A percentile compares a stretch with the other conserved stretches of the same genome.
Conservation (phyloP, 2,329 filamentous ascomycete genomes). For the Stylonectria norvegica region DNA sequence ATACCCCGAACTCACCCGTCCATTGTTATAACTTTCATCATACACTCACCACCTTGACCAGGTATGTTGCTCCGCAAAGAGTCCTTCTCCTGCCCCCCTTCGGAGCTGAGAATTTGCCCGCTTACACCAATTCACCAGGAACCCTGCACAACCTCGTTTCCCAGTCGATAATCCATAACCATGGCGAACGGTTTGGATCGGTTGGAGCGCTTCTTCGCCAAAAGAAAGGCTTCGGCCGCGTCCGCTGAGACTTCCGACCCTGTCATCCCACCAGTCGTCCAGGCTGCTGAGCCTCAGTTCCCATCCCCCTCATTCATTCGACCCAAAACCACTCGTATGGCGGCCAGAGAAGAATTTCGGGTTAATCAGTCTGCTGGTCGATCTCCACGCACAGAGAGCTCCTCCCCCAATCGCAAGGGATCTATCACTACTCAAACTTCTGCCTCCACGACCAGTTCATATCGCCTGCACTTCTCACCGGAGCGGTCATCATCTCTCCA, state of each 20-base stretch:
- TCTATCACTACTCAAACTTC: conserved; percentile 13
- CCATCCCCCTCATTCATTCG: conserved; percentile 54
- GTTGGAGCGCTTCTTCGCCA: conserved; percentile 52
- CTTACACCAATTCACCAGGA: conserved; percentile 23
- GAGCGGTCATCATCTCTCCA: conserved; percentile 27
- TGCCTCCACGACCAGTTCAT: conserved; percentile 11
- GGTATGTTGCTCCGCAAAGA: conserved; percentile 18
- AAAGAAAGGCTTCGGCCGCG: conserved; percentile 32
- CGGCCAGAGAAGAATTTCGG: conserved; percentile 49
- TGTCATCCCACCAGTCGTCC: conserved; percentile 18
- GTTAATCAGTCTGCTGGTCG: conserved; percentile 28
- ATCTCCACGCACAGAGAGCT: conserved; percentile 25
- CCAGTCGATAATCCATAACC: conserved; percentile 15
- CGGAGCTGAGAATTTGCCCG: conserved; percentile 8
- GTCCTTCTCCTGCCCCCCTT: conserved; percentile 10
- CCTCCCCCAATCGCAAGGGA: conserved; percentile 16
- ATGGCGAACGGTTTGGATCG: conserved; percentile 50
- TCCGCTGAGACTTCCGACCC: conserved; percentile 23
- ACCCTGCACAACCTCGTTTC: conserved; percentile 22
- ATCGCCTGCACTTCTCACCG: conserved; percentile 17
- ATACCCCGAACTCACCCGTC: conserved; percentile 7
- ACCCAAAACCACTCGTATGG: conserved; percentile 53
- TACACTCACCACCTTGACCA: conserved; percentile 4
- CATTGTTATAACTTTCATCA: conserved; percentile 6
- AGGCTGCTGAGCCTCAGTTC: conserved; percentile 38